Conservation (phyloP, 208 protist species). For the Acanthamoeba lenticulata region DNA sequence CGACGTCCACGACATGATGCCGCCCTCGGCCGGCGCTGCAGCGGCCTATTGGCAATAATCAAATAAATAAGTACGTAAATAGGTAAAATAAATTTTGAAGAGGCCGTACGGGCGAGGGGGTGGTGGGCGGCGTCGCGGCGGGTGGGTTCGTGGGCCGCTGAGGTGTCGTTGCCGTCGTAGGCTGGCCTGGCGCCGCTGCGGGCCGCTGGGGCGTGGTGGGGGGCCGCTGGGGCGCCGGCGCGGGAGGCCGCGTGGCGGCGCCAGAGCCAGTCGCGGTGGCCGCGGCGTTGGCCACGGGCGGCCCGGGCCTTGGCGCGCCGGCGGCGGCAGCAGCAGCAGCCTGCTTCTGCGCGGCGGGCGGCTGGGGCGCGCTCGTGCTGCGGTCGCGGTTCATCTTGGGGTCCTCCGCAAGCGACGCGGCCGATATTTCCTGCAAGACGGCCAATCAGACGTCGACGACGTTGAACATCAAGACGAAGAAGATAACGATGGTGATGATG, state of each 20-base stretch:
- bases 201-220: background rate
- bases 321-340: background rate
- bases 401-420: background rate
- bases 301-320: background rate
- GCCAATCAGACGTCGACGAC: background rate
- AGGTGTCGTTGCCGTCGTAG: too few species aligned
- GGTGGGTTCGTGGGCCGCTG: too few species aligned
- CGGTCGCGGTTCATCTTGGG: background rate
- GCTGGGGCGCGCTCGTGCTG: background rate
- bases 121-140: background rate
- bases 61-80: background rate
- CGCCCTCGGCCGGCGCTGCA: background rate
- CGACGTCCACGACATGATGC: slow-evolving; percentile 52
- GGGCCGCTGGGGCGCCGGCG: background rate
- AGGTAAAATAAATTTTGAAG: background rate
- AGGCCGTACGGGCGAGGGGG: background rate
- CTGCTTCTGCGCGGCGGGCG: background rate
- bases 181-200: background rate
- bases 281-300: background rate
- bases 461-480: background rate
- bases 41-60: too few species aligned
- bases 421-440: background rate
- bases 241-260: too few species aligned
- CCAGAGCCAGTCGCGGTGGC: background rate
- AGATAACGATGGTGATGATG: background rate